A percentile compares a stretch with the other conserved stretches of the same genome.
These are phyloP conservation scores for Physcomitrium patens DNA, from an alignment of 225 moss, liverwort and hornwort genomes.

Conservation along the genomic window DNA sequence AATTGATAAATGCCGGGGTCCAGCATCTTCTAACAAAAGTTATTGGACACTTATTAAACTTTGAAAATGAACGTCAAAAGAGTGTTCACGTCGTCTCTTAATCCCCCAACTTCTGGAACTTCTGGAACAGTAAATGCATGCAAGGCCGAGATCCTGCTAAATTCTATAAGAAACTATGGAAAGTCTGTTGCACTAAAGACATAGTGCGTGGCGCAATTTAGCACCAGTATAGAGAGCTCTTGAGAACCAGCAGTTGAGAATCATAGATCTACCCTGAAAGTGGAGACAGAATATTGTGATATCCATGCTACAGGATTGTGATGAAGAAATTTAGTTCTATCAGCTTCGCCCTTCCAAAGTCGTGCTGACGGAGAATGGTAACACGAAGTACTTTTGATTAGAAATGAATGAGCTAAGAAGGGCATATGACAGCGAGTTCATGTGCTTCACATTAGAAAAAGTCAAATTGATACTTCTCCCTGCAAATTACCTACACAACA, in stretches of 20 bases:
- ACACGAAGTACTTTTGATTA: neutral
- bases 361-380: neutral
- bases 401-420: conserved; percentile 1
- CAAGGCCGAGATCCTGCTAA: neutral
- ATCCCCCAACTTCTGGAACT: neutral
- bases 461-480: conserved; percentile 24
- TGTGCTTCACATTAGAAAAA: conserved; percentile 28
- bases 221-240: neutral
- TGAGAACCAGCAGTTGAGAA: neutral
- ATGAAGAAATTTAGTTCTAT: conserved; percentile 23
- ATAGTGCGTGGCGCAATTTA: neutral
- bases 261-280: neutral
- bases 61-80: neutral
- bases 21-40: conserved; percentile 33
- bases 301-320: neutral
- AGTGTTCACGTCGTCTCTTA: neutral
- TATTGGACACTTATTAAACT: conserved; percentile 21
- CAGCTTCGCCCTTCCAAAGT: conserved; percentile 43
- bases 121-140: neutral
- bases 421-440: conserved; percentile 45
- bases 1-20: conserved; percentile 3
- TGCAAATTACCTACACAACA: too few species aligned
- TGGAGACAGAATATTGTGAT: conserved; percentile 8
- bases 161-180: neutral
- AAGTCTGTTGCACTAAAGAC: neutral